Conservation (phyloP, 192 early-diverging fungal species). For the Chytriomyces sp. region DNA sequence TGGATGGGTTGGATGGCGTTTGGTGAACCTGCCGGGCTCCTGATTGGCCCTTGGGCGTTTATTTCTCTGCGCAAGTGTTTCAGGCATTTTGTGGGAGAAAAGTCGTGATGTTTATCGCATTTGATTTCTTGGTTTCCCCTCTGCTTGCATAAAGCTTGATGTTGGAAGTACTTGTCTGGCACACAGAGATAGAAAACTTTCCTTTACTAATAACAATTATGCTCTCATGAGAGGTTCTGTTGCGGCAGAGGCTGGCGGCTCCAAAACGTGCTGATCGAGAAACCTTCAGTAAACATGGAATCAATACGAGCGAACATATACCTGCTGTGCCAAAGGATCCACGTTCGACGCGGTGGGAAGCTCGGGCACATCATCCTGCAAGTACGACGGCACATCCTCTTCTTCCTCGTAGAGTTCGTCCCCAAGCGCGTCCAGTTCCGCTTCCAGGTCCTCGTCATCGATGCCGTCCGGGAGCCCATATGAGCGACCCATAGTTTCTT, state of each 20-base stretch:
- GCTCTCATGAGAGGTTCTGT: not conserved
- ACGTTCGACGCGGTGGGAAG: conserved; percentile 32
- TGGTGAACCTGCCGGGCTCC: conserved; percentile 5
- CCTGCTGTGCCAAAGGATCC: conserved; percentile 28
- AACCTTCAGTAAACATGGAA: too few relatives aligned
- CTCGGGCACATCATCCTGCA: conserved; percentile 64
- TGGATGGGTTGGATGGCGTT: conserved; percentile 31
- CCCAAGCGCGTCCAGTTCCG: conserved; percentile 95
- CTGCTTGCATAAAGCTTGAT: too few relatives aligned
- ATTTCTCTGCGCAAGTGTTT: conserved; percentile 4
- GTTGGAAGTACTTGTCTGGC: too few relatives aligned
- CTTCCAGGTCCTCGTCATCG: conserved; percentile 96
- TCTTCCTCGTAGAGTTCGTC: conserved; percentile 87
- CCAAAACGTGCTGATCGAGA: too few relatives aligned
- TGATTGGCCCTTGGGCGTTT: conserved; percentile 20
- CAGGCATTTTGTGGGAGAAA: not conserved
- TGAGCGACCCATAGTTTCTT: conserved; percentile 89
- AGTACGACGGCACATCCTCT: conserved; percentile 74
- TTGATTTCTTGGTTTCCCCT: not conserved
- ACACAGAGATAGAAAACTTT: too few relatives aligned
- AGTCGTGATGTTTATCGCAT: not conserved
- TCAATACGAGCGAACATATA: too few relatives aligned
- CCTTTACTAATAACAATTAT: too few relatives aligned
- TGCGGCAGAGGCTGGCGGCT: not conserved
- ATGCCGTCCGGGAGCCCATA: conserved; percentile 94